Evolutionary conservation across 176 grass and related monocot species (phyloP).

Genomic region (Elymus sibiricus): DNA sequence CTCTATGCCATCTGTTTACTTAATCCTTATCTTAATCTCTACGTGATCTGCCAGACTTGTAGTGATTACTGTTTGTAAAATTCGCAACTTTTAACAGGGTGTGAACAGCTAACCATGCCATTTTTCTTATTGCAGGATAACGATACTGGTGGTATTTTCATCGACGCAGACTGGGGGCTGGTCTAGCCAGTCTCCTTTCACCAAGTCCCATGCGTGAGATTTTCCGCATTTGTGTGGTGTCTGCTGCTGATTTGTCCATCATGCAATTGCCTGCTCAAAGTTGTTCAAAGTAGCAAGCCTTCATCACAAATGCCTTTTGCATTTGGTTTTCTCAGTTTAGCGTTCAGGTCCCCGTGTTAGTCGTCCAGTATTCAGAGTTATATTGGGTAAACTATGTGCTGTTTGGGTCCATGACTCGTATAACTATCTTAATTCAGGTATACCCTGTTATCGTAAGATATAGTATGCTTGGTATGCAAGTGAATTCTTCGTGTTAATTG

Average conservation of each 20-base stretch:
- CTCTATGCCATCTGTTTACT: neutral
- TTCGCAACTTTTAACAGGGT: neutral
- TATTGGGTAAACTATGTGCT: slow-evolving; percentile 25
- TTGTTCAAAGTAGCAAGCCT: slow-evolving; percentile 44
- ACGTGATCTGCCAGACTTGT: neutral
- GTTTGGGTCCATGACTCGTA: slow-evolving; percentile 37
- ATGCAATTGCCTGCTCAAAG: slow-evolving; percentile 24
- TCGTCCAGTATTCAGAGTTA: slow-evolving; percentile 22
- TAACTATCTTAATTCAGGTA: slow-evolving; percentile 38
- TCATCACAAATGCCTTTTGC: slow-evolving; percentile 33
- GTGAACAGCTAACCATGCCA: neutral
- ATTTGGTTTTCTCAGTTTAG: slow-evolving; percentile 44
- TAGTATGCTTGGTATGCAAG: slow-evolving; percentile 40
- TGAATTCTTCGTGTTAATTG: neutral
- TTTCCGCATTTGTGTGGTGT: slow-evolving; percentile 25
- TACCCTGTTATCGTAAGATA: slow-evolving; percentile 42
- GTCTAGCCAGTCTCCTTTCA: slow-evolving; percentile 25
- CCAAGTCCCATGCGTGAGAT: slow-evolving; percentile 5
- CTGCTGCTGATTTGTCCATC: slow-evolving; percentile 31
- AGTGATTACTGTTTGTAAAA: neutral
- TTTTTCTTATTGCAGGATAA: slow-evolving; percentile 28
- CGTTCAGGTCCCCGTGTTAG: neutral
- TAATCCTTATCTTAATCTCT: neutral
- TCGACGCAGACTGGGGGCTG: slow-evolving; percentile 48
- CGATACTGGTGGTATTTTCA: slow-evolving; percentile 8